A percentile compares a stretch with the other conserved stretches of the same genome.
Evolutionary conservation across 495 filamentous ascomycete genomes (phyloP).

Genomic region (Tricharina praecox): DNA sequence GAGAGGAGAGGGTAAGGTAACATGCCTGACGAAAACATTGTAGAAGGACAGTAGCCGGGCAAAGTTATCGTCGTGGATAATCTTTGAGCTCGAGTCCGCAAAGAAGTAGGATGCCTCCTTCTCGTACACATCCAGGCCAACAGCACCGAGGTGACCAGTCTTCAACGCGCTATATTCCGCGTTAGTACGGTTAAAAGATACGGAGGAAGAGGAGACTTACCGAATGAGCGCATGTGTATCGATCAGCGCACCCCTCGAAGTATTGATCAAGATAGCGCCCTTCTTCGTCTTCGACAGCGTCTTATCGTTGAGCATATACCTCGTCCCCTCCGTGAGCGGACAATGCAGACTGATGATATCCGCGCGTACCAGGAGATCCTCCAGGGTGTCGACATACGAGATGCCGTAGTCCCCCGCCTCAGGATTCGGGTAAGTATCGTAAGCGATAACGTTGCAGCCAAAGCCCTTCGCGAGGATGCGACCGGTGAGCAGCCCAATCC

Average conservation of each 20-base stretch:
- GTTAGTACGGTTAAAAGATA: no score
- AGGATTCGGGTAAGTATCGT: conserved; percentile 36
- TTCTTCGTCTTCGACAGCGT: conserved; percentile 40
- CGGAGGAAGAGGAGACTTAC: conserved; percentile 9
- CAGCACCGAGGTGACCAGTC: conserved; percentile 34
- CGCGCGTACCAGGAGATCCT: conserved; percentile 36
- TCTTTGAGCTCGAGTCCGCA: conserved; percentile 46
- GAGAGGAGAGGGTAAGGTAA: no score
- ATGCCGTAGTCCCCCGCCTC: conserved; percentile 34
- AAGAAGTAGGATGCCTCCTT: conserved; percentile 42
- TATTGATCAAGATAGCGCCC: conserved; percentile 48
- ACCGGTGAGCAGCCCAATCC: conserved; percentile 36
- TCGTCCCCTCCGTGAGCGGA: conserved; percentile 42
- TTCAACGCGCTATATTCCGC: conserved; percentile 34
- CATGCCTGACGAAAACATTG: conserved; percentile 42
- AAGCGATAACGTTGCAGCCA: conserved; percentile 43
- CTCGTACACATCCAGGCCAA: conserved; percentile 45
- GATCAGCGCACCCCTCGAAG: conserved; percentile 47
- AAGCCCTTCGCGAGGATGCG: conserved; percentile 43
- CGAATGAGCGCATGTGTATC: conserved; percentile 41
- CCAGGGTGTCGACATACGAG: conserved; percentile 35
- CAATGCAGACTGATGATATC: conserved; percentile 52
- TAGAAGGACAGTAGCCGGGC: conserved; percentile 55
- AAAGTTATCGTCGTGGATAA: conserved; percentile 52
- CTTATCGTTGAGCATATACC: conserved; percentile 41